Evolutionary conservation across 2,329 filamentous ascomycete species (phyloP).

Genomic region (Aspergillus neoniger): DNA sequence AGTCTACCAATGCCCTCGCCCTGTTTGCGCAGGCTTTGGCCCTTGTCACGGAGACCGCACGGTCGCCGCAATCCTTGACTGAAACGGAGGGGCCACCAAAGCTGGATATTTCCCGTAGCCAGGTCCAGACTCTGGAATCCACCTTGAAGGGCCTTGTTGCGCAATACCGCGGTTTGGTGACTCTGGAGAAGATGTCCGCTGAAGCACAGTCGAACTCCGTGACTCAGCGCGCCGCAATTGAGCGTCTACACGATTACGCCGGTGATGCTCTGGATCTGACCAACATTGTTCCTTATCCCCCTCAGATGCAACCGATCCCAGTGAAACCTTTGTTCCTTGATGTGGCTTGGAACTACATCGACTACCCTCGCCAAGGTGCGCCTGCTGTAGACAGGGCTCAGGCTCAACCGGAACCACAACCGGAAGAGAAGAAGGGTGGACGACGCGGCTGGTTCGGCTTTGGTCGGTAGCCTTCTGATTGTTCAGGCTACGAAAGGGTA

Average conservation of each 20-base stretch:
- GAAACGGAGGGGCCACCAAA: slow-evolving; percentile 58
- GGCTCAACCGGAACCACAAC: slow-evolving; percentile 26
- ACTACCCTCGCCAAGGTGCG: slow-evolving; percentile 69
- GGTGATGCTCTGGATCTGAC: slow-evolving; percentile 68
- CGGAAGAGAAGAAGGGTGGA: slow-evolving; percentile 52
- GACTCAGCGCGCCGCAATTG: slow-evolving; percentile 64
- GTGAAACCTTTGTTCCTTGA: slow-evolving; percentile 96
- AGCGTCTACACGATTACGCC: slow-evolving; percentile 75
- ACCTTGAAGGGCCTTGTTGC: slow-evolving; percentile 72
- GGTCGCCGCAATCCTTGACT: slow-evolving; percentile 48
- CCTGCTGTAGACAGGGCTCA: slow-evolving; percentile 32
- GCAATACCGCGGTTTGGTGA: slow-evolving; percentile 81
- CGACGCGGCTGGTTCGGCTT: slow-evolving; percentile 82
- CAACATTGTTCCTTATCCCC: slow-evolving; percentile 85
- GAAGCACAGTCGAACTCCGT: slow-evolving; percentile 46
- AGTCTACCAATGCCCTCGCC: slow-evolving; percentile 78
- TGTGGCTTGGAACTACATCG: slow-evolving; percentile 95
- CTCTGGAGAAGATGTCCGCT: slow-evolving; percentile 68
- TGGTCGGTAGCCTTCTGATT: slow-evolving; percentile 37
- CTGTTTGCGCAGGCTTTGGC: slow-evolving; percentile 73
- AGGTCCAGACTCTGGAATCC: slow-evolving; percentile 60
- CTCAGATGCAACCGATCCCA: slow-evolving; percentile 77
- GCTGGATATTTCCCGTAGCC: slow-evolving; percentile 64
- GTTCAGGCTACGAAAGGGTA: background rate
- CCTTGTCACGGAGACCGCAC: slow-evolving; percentile 57